These are phyloP conservation scores for Dendrobium officinale DNA, from an alignment of 106 monocot genomes.

Conservation along the genomic window DNA sequence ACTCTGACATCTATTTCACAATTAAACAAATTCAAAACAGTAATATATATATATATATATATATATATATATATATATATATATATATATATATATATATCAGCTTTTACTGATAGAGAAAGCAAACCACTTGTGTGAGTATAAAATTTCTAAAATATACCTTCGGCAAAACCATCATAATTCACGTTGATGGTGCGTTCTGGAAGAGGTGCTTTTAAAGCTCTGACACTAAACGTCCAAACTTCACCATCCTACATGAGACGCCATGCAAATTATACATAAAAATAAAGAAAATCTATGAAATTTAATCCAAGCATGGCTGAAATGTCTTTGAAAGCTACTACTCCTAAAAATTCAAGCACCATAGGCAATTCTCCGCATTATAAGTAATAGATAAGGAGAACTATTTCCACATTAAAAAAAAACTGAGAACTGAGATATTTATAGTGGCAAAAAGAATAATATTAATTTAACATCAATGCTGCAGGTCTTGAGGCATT, in stretches of 20 bases:
- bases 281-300: neutral
- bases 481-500: neutral
- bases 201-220: constrained; percentile 68
- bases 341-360: neutral
- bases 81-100: neutral
- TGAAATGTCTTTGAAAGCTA: neutral
- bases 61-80: too few relatives aligned
- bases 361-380: neutral
- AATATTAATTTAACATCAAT: neutral
- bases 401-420: neutral
- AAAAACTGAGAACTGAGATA: neutral
- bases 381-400: neutral
- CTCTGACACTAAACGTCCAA: constrained; percentile 93
- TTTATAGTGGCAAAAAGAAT: neutral
- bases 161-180: constrained; percentile 98
- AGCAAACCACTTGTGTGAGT: neutral
- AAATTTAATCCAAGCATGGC: neutral
- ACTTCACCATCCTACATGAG: constrained; percentile 86
- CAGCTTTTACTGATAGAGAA: neutral
- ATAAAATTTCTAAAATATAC: constrained; percentile 16
- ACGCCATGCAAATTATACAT: neutral
- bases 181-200: constrained; percentile 84
- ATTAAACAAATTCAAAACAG: neutral
- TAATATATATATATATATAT: too few relatives aligned
- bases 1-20: constrained; percentile 69